Conservation (phyloP, 2,329 filamentous ascomycete species). For the Aspergillus aculeatus region DNA sequence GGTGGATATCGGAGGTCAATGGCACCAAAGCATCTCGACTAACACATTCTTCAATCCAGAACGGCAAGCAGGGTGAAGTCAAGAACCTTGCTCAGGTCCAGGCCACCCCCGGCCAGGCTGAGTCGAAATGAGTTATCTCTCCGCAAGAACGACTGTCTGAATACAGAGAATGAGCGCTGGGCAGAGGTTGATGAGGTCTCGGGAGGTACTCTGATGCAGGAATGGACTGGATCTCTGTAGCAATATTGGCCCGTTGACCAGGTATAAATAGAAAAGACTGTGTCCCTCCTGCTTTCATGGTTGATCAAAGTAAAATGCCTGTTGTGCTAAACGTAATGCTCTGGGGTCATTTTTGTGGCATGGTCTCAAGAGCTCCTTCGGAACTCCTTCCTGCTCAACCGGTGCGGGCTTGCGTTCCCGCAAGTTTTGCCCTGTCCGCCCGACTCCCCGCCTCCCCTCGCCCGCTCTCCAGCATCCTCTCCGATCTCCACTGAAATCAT, state of each 20-base stretch:
- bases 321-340: constrained; percentile 16
- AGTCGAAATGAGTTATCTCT: constrained; percentile 40
- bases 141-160: constrained; percentile 13
- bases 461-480: constrained; percentile 10
- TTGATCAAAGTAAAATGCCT: constrained; percentile 9
- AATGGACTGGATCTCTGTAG: constrained; percentile 38
- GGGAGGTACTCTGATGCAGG: constrained; percentile 23
- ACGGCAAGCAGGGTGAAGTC: constrained; percentile 89
- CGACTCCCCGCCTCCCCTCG: constrained; percentile 23
- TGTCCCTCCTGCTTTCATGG: constrained; percentile 15
- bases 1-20: constrained; percentile 3
- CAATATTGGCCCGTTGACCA: constrained; percentile 35
- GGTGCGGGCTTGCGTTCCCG: constrained; percentile 12
- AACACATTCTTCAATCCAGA: constrained; percentile 55
- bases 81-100: constrained; percentile 65
- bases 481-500: constrained; percentile 2
- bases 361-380: constrained; percentile 6
- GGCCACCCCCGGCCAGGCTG: constrained; percentile 45
- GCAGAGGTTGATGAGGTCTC: constrained; percentile 16
- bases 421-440: constrained; percentile 24
- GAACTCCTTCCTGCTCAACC: not conserved
- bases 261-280: constrained; percentile 30
- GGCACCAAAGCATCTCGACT: constrained; percentile 25
- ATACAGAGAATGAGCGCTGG: constrained; percentile 21
- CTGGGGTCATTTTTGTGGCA: not conserved